phyloP scores from a whole-genome alignment of 306 rosid species.

The Quercus berberidifolia region DNA sequence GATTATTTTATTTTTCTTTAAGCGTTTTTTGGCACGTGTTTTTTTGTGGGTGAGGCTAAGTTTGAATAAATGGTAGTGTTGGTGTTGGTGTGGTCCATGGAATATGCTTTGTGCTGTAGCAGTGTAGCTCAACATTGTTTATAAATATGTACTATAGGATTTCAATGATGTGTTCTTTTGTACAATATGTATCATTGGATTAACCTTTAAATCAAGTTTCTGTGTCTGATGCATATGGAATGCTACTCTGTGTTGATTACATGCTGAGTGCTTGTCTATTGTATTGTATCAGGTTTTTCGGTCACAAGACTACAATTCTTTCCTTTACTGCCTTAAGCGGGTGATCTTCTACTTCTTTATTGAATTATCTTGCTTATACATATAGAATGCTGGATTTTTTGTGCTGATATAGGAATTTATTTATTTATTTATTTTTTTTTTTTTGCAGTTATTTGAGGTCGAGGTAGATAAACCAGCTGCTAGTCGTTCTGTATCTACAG shows the following conservation, averaged over 20 bases:
- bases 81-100: no score
- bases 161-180: no score
- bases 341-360: conserved; percentile 28
- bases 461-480: conserved; percentile 87
- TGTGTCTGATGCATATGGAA: not conserved
- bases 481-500: conserved; percentile 91
- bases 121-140: no score
- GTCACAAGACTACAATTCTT: conserved; percentile 97
- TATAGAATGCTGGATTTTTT: not conserved
- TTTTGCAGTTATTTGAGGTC: conserved; percentile 95
- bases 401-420: conserved; percentile 8
- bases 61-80: no score
- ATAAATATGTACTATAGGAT: no score
- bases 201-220: not conserved
- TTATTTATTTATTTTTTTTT: no score
- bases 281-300: conserved; percentile 63
- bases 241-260: not conserved
- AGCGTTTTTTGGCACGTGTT: no score
- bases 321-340: conserved; percentile 71
- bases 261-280: conserved; percentile 4
- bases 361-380: not conserved
- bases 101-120: no score
- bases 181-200: not conserved
- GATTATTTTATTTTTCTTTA: no score
- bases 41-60: no score